Evolutionary conservation across 352 stramenopile species (phyloP), one percentile per base, ranked within the genome.

Genomic region (Globisporangium ultimum): DNA sequence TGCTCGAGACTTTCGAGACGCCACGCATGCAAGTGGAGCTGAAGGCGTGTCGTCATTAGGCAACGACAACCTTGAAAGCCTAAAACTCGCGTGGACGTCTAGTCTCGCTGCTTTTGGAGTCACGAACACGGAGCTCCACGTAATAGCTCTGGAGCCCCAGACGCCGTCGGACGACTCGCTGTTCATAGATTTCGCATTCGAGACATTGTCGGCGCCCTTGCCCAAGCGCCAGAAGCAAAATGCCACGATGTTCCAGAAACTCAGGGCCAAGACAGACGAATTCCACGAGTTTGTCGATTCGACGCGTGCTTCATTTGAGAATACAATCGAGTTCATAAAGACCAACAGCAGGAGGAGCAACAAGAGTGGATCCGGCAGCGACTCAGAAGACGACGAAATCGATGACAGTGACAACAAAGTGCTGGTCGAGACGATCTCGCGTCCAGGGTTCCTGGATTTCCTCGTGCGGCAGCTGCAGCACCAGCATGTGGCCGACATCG

Each of bases 401-500:
- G 20, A 36, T 36, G 28, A 5, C 28, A 36, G 9, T 10, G 7
- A 5, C 28, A 36, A 10, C 3, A 36, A 36, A 11, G 1, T 36
- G 28, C 8, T 46, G 15, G 40, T 20, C 17, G n/a, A 46, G n/a
- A 20, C 28, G 18, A 10, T 64, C 9, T 20, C 24, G 43, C 38
- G 28, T n/a, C 46, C 53, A n/a, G 53, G 48, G 7, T 66, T 61
- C 15, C 18, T 66, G 20, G 52, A 57, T 10, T 15, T 53, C 14
- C 54, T 66, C 11, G 41, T 58, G 47, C 60, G 53, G n/a, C 60
- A 68, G 21, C 46, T 71, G n/a, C 42, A 51, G 14, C 52, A 36
- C 1, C 17, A 45, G 7, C 41, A 52, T 15, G 52, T 59, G 24
- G 34, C 50, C 18, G 55, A 70, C 10, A 34, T 64, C 18, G 62